Evolutionary conservation across 371 early-diverging fungal genomes (phyloP).

Genomic region (Dinochytrium kinnereticum): DNA sequence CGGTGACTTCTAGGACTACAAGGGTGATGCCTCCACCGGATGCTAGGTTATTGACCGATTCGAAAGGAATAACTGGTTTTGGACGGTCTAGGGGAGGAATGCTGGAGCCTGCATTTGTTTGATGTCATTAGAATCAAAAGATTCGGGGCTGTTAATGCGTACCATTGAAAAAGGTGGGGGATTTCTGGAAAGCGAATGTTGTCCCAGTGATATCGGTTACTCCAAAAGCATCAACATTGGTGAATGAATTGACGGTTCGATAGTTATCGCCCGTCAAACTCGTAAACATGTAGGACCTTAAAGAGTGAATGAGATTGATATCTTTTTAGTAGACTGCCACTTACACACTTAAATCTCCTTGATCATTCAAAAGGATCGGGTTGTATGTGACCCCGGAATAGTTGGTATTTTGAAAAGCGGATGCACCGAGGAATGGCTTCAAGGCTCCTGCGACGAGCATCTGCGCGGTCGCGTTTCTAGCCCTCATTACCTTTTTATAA

Average conservation of each 20-base stretch:
- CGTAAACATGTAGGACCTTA: conserved; percentile 17
- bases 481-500: conserved; percentile 18
- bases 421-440: neutral
- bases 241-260: neutral
- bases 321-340: neutral
- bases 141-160: neutral
- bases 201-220: neutral
- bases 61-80: neutral
- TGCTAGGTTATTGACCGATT: conserved; percentile 10
- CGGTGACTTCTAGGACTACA: conserved; percentile 11
- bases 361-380: neutral
- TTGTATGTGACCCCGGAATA: conserved; percentile 15
- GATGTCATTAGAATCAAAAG: neutral
- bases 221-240: neutral
- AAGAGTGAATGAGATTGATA: conserved; percentile 1
- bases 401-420: conserved; percentile 15
- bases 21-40: conserved; percentile 2
- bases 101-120: neutral
- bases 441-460: neutral
- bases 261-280: neutral
- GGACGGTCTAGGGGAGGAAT: neutral
- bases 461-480: neutral
- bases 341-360: conserved; percentile 9
- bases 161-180: conserved; percentile 15
- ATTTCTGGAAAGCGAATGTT: neutral